These are phyloP conservation scores for Tuber umbilicatum DNA, from an alignment of 495 filamentous ascomycete species.

Conservation along the genomic window DNA sequence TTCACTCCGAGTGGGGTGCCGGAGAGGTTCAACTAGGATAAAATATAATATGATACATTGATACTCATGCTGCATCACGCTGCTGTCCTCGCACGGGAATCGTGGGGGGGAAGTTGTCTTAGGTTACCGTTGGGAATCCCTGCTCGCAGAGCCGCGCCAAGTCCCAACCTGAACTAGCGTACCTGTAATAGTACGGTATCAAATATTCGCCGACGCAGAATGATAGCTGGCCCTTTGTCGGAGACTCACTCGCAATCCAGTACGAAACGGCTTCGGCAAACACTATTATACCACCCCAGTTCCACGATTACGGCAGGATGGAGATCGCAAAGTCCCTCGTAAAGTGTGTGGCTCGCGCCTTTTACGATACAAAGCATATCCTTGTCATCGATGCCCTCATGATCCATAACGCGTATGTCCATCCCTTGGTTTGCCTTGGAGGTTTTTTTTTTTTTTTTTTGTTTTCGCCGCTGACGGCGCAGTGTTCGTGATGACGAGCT, in stretches of 20 bases:
- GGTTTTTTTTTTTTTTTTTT: not conserved
- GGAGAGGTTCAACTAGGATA: no score
- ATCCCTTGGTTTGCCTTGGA: constrained; percentile 42
- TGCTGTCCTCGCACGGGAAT: not conserved
- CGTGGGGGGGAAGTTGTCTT: no score
- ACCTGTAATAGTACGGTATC: no score
- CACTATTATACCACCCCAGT: not conserved
- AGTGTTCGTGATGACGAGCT: constrained; percentile 79
- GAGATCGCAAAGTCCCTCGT: constrained; percentile 82
- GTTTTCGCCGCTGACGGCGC: not conserved
- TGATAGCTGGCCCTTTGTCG: not conserved
- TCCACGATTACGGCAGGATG: constrained; percentile 48
- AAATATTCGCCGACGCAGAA: not conserved
- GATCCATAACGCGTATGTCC: constrained; percentile 73
- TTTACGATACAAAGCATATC: constrained; percentile 84
- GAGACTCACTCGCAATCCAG: not conserved
- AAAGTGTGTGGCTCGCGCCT: constrained; percentile 79
- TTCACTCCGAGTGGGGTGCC: no score
- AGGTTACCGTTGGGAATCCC: not conserved
- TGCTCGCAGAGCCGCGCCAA: not conserved
- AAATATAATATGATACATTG: no score
- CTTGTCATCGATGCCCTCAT: constrained; percentile 88
- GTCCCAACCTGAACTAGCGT: not conserved
- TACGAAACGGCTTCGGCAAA: no score
- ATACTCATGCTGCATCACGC: not conserved